Percentiles rank a stretch among this genome's conserved stretches.
Evolutionary conservation across 768 basidiomycete species (phyloP).

Genomic region (Phylloporus rhodoxanthus): DNA sequence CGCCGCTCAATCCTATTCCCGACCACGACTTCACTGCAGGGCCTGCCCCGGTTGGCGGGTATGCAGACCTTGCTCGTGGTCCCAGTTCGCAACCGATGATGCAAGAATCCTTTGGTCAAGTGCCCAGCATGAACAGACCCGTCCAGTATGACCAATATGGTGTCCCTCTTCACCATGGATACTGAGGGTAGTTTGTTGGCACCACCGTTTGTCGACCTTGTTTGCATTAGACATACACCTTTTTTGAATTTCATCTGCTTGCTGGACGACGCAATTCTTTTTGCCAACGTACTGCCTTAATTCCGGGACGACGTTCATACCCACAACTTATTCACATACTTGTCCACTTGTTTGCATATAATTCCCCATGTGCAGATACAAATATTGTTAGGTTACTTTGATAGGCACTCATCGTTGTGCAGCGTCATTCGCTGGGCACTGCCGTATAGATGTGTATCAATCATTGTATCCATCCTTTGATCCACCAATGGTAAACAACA

Average conservation of each 20-base stretch:
- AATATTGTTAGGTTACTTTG: constrained; percentile 9
- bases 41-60: constrained; percentile 67
- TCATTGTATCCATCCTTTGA: constrained; percentile 18
- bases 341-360: constrained; percentile 1
- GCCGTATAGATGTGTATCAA: constrained; percentile 10
- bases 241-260: constrained; percentile 18
- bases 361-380: not conserved
- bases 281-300: constrained; percentile 1
- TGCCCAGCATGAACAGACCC: constrained; percentile 42
- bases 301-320: constrained; percentile 21
- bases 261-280: constrained; percentile 28
- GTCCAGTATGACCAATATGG: constrained; percentile 47
- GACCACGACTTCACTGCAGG: constrained; percentile 77
- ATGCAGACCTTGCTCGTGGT: constrained; percentile 77
- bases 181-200: constrained; percentile 5
- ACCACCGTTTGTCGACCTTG: not conserved
- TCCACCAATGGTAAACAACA: constrained; percentile 21
- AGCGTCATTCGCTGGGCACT: constrained; percentile 2
- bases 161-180: constrained; percentile 55
- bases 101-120: constrained; percentile 33
- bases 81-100: constrained; percentile 59
- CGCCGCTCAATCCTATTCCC: constrained; percentile 43
- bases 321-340: constrained; percentile 3
- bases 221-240: constrained; percentile 5
- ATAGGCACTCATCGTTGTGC: constrained; percentile 6